Evolutionary conservation across 768 basidiomycete genomes (phyloP).

Genomic region (Mycena metata): DNA sequence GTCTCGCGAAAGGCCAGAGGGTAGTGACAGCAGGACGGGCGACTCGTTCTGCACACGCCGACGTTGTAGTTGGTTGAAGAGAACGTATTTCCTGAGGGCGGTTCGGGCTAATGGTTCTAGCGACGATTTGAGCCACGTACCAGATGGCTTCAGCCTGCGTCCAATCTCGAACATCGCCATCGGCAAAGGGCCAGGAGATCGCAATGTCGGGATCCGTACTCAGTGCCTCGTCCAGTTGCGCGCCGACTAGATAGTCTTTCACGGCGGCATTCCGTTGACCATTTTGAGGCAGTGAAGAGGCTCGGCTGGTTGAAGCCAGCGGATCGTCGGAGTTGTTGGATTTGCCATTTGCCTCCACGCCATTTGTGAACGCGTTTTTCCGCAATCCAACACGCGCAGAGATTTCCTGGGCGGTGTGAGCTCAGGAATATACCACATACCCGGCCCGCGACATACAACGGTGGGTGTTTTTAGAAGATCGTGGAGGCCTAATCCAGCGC

Average conservation of each 20-base stretch:
- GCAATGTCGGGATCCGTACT: conserved; percentile 79
- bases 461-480: conserved; percentile 85
- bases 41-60: conserved; percentile 91
- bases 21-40: conserved; percentile 82
- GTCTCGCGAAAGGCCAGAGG: conserved; percentile 72
- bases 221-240: conserved; percentile 84
- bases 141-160: conserved; percentile 90
- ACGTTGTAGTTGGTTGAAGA: conserved; percentile 81
- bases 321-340: conserved; percentile 34
- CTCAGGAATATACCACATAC: conserved; percentile 10
- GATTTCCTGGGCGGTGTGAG: conserved; percentile 69
- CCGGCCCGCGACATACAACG: conserved; percentile 65
- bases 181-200: conserved; percentile 87
- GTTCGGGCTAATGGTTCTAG: conserved; percentile 11
- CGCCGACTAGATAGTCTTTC: conserved; percentile 87
- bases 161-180: conserved; percentile 82
- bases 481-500: conserved; percentile 83
- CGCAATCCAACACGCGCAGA: conserved; percentile 85
- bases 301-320: conserved; percentile 61
- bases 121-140: conserved; percentile 59
- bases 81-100: conserved; percentile 81
- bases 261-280: conserved; percentile 63
- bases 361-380: conserved; percentile 54
- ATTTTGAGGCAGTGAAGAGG: conserved; percentile 62
- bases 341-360: conserved; percentile 34